phyloP scores from a whole-genome alignment of 768 basidiomycete genomes.

The Auriscalpium vulgare region DNA sequence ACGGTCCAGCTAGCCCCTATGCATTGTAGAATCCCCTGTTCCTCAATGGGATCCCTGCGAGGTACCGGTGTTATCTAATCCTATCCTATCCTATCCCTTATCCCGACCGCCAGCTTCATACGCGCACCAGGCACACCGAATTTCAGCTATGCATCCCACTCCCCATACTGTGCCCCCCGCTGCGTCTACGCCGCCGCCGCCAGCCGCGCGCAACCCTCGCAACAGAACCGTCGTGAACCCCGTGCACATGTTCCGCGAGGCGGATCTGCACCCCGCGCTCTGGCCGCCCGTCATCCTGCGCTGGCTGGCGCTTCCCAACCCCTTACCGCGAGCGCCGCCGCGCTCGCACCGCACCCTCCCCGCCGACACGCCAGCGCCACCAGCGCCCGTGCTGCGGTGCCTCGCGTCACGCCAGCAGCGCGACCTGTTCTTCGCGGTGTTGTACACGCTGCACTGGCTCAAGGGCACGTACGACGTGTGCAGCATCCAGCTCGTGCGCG shows the following conservation, averaged over 20 bases:
- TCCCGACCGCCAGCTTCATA: too few species aligned
- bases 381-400: background rate
- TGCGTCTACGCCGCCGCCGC: too few species aligned
- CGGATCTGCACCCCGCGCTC: background rate
- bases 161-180: too few species aligned
- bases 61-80: too few species aligned
- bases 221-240: background rate
- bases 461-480: background rate
- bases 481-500: background rate
- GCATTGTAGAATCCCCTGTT: too few species aligned
- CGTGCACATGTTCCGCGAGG: background rate
- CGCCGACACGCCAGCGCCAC: background rate
- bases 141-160: too few species aligned
- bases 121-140: too few species aligned
- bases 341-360: background rate
- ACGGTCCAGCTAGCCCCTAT: too few species aligned
- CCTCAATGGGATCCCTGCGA: too few species aligned
- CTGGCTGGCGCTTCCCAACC: background rate
- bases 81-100: too few species aligned
- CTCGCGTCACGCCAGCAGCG: background rate
- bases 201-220: background rate
- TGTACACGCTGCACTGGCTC: background rate
- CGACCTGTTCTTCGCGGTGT: background rate
- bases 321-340: background rate
- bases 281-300: background rate